Evolutionary conservation across 2,329 filamentous ascomycete species (phyloP).

Genomic region (Arachnomyces sp.): DNA sequence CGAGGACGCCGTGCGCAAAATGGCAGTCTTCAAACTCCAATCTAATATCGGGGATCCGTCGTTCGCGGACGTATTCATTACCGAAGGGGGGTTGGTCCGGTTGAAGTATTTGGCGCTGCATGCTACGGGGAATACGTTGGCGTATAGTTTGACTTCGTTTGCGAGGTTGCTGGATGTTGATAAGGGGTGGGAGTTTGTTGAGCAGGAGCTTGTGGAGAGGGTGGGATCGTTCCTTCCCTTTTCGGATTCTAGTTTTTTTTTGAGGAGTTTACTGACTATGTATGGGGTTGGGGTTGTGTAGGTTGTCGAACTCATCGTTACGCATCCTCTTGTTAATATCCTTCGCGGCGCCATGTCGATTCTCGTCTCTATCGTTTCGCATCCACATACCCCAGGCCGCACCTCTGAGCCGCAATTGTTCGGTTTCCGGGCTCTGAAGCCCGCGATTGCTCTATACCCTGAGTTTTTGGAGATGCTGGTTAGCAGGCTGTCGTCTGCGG

Average conservation of each 20-base stretch:
- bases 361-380: slow-evolving; percentile 82
- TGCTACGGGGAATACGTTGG: slow-evolving; percentile 84
- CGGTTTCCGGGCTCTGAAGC: slow-evolving; percentile 86
- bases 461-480: slow-evolving; percentile 94
- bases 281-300: slow-evolving; percentile 21
- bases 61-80: slow-evolving; percentile 94
- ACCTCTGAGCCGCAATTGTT: slow-evolving; percentile 53
- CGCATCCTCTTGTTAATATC: slow-evolving; percentile 93
- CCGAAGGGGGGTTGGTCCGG: slow-evolving; percentile 73
- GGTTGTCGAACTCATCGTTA: slow-evolving; percentile 88
- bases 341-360: slow-evolving; percentile 95
- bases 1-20: slow-evolving; percentile 89
- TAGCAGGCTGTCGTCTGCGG: slow-evolving; percentile 80
- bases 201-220: slow-evolving; percentile 48
- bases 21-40: slow-evolving; percentile 98
- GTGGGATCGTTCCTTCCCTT: slow-evolving; percentile 34
- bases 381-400: slow-evolving; percentile 57
- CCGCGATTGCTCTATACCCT: slow-evolving; percentile 80
- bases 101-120: slow-evolving; percentile 75
- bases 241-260: background rate
- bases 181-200: slow-evolving; percentile 80
- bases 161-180: slow-evolving; percentile 85
- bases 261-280: slow-evolving; percentile 2
- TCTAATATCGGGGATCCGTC: slow-evolving; percentile 89
- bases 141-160: slow-evolving; percentile 86